Percentiles rank a stretch among this genome's conserved stretches.
Evolutionary conservation across 495 filamentous ascomycete species (phyloP).

Genomic region (Daldinia caldariorum): DNA sequence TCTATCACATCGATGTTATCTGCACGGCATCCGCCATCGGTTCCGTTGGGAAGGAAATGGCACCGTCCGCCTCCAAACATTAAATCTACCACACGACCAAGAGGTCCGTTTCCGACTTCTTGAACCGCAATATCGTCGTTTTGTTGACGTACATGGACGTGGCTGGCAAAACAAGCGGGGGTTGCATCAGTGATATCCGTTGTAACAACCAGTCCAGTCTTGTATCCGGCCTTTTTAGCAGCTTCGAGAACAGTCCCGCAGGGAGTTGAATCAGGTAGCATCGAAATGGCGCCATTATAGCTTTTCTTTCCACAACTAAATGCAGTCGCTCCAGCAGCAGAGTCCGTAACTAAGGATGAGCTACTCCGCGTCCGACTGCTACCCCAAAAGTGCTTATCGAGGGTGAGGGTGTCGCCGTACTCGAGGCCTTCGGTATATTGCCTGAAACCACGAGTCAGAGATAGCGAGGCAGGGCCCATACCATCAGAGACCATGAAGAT

Average conservation of each 20-base stretch:
- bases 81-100: conserved; percentile 88
- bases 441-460: conserved; percentile 82
- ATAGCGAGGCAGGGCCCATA: conserved; percentile 93
- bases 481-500: conserved; percentile 99
- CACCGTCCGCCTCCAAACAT: conserved; percentile 93
- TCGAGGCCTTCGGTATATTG: conserved; percentile 75
- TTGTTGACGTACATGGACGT: conserved; percentile 80
- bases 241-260: conserved; percentile 97
- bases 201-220: conserved; percentile 93
- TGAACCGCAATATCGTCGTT: conserved; percentile 93
- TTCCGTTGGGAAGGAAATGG: conserved; percentile 86
- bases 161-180: conserved; percentile 93
- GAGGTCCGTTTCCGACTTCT: conserved; percentile 80
- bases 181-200: conserved; percentile 96
- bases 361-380: conserved; percentile 86
- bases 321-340: conserved; percentile 93
- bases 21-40: conserved; percentile 76
- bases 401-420: conserved; percentile 72
- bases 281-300: conserved; percentile 95
- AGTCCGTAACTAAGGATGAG: conserved; percentile 87
- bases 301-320: conserved; percentile 93
- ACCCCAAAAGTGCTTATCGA: conserved; percentile 89
- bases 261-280: conserved; percentile 82
- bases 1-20: conserved; percentile 76
- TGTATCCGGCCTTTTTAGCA: conserved; percentile 88